Conservation (phyloP, 106 monocot genomes). For the Allium sativum region DNA sequence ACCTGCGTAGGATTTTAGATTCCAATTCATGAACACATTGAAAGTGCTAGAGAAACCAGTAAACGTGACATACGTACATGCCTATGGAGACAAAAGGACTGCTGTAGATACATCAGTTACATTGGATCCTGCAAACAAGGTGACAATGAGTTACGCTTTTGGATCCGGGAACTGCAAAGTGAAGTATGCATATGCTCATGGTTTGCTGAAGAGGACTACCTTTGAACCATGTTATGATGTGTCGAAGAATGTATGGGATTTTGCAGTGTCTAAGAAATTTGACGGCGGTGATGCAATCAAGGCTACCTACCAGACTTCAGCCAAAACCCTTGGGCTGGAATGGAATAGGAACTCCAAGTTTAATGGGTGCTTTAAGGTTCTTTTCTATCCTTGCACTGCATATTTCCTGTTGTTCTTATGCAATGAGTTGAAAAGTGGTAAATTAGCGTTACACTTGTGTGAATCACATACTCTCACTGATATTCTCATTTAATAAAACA, state of each 20-base stretch:
- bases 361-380: constrained; percentile 82
- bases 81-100: constrained; percentile 34
- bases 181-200: constrained; percentile 75
- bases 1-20: constrained; percentile 53
- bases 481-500: no score
- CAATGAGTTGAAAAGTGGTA: no score
- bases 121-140: constrained; percentile 74
- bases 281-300: constrained; percentile 45
- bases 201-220: constrained; percentile 36
- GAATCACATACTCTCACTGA: no score
- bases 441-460: no score
- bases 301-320: constrained; percentile 57
- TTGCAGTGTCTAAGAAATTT: constrained; percentile 53
- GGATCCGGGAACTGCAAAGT: constrained; percentile 45
- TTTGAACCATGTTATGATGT: constrained; percentile 78
- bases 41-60: constrained; percentile 45
- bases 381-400: not conserved
- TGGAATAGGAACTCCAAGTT: constrained; percentile 75
- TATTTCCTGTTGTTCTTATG: not conserved
- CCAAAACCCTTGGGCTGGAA: constrained; percentile 59
- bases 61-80: constrained; percentile 69
- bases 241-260: constrained; percentile 65
- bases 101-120: constrained; percentile 45
- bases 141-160: constrained; percentile 42
- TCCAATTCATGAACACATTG: constrained; percentile 84